Base-by-base conservation (phyloP, 2,329 filamentous ascomycete species). In the Penicillium sp. region DNA sequence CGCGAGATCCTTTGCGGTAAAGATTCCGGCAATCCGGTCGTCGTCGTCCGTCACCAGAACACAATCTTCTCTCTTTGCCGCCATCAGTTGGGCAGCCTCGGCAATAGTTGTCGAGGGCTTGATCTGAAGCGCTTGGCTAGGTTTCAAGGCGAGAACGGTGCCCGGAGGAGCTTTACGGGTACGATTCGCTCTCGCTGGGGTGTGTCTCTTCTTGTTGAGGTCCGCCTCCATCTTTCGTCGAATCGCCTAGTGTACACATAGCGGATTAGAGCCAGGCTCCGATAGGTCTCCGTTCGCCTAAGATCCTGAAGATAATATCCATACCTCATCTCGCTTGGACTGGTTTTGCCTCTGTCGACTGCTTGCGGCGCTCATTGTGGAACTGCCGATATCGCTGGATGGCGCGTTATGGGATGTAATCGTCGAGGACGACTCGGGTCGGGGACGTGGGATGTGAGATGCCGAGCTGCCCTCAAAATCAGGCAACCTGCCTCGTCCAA, bases 71-170 rank as follows among this genome's bases (percentile, higher is more conserved):
- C 95, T 87, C 85, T 99, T 99, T 55, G 95, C 95, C 60, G 95
- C 95, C 95, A 99, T 99, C 74, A 99, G 84, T 83, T 99, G 95
- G 46, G 95, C 95, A 53, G 95, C 95, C 81, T 99, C 95, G 66
- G 95, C 90, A 60, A 99, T 94, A 54, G 92, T 97, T 29, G 93
- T 97, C 67, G 85, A 87, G 56, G 95, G 95, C 82, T 98, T 98
- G 81, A 99, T 98, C 83, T 99, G 95, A 19, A 99, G 89, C 49
- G 95, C 95, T 72, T 91, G 92, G 76, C 93, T 97, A 58, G 95
- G 95, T 81, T 96, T 96, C 66, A 99, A 86, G 72, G 95, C 92
- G 64, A 99, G 90, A 64, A 99, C 95, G 60, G 94, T 97, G 70
- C 95, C 95, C 2, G 95, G 95, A 63, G 95, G 94, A 61, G 94